Evolutionary conservation across 2,329 filamentous ascomycete genomes (phyloP), one percentile per base, ranked within the genome.

Genomic region (Cryoendolithus antarcticus): DNA sequence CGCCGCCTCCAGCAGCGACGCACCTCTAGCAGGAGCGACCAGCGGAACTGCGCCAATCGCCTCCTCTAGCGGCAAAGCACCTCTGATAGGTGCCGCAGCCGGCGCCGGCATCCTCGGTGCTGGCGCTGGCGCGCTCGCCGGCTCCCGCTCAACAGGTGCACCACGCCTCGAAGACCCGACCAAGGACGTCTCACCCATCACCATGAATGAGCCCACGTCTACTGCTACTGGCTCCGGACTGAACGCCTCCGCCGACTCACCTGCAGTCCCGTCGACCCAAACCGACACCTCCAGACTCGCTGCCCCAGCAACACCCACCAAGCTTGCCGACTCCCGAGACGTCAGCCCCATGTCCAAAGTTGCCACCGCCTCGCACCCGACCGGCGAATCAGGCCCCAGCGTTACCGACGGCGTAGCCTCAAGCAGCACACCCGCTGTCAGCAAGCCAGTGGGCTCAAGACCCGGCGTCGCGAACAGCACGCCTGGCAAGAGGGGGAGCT

Each of bases 1-100:
- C 28, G 49, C 56, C 21, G 54, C 56, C 12, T 62, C 63, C 38
- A 57, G 59, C 7, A 53, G 57, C 3, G 43, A 56, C 44, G 54
- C 58, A 38, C 54, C 51, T 27, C 7, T 27, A 27, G 24, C 24
- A 27, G 24, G 24, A 27, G 24, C 24, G 6, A 27, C 24, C 35
- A 65, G 65, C 28, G 64, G 66, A 44, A 63, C 66, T 32, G 64
- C 66, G 30, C 63, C 64, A 8, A 61, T 57, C 27, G 49, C 56
- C 21, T 54, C 56, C 12, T 62, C 63, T 38, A 57, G 59, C 7
- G 53, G 57, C 3, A 43, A 56, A 44, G 54, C 58, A 38, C 54
- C 51, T 27, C 24, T 27, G 7, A 8, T 27, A 27, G 24, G 24
- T 27, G 24, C 24, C 3, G 24, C 24, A 27, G 24, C 24, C 24